Base-by-base conservation (phyloP, 2,329 filamentous ascomycete genomes). In the Aspergillus caelatus region DNA sequence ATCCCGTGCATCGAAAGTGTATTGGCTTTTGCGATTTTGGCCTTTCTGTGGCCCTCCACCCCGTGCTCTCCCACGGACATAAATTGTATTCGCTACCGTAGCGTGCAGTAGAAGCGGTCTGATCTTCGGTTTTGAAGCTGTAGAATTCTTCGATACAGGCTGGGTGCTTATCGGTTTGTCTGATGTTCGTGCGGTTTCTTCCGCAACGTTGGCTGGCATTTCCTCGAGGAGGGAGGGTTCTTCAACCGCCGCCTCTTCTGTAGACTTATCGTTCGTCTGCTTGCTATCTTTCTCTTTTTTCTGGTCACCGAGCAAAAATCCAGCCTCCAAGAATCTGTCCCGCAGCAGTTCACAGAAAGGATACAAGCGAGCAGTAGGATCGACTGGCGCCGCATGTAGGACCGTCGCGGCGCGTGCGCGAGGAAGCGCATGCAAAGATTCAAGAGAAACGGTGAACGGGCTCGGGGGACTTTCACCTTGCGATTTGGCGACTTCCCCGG, bases 1-100 rank as follows among this genome's bases (percentile, higher is more conserved):
- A 65, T 70, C 70, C 53, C 76, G 68, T 34, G 77, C 73, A 70
- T 81, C 75, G 50, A 80, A 75, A 26, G 74, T 91, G 84, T 69
- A 89, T n/a, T 67, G 68, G 46, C 6, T 66, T 70, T 34, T 65
- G 30, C 43, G 52, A 11, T 60, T 66, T 55, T 62, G 67, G 8
- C 58, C 57, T 12, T 57, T 64, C 14, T 57, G 52, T 9, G 45
- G 43, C n/a, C 60, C 60, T n/a, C 58, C 43, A 32, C 64, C 52
- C 7, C 60, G 67, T 23, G 62, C 64, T 43, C 70, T 68, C 8
- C 73, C 68, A 19, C 67, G 68, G 41, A 76, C 88, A 74, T 97
- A 96, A 16, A 93, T 86, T 0, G 93, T 96, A 76, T 97, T 97
- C 57, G 95, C 79, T 4, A 97, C 80, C 0, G 94, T 97, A 21